Evolutionary conservation across 2,329 filamentous ascomycete genomes (phyloP), one percentile per base, ranked within the genome.

Genomic region (Ascochyta koolunga): DNA sequence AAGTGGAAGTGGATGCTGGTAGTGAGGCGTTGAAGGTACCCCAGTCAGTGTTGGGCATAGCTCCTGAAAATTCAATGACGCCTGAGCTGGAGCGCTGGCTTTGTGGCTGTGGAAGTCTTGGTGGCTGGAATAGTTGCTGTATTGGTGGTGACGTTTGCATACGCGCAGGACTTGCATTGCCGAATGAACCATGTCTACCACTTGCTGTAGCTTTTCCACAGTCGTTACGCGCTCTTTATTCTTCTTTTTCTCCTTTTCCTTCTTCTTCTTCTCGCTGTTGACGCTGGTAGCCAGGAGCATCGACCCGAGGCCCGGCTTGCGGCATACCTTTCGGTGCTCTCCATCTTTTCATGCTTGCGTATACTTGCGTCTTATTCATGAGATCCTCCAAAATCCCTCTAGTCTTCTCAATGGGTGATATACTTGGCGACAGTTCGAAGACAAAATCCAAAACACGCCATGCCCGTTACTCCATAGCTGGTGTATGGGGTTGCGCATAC

Each of bases 361-460:
- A 89, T 3, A 83, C 76, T 13, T 81, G 79, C 27, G 84, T 84
- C 60, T 87, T 85, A 32, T 82, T 80, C 60, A 83, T 77, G 32
- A 91, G 78, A 55, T 90, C 87, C 9, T 78, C 77, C 27, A 91
- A 74, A 1, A 92, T 82, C 18, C 80, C 78, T 25, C 83, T 75
- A 10, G 80, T 82, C 68, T 91, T 91, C 37, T 83, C 77, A 16
- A 80, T 77, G 3, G 80, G 80, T 11, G 80, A 71, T 36, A 83
- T 70, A 29, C 78, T 71, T 5, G 79, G 68, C 27, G 88, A 81
- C 24, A 87, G 76, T 44, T 85, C 82, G 68, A 90, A 92, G 21
- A 89, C 85, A 67, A 86, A 91, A 67, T 92, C 88, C 22, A 91
- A 77, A 63, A 86, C 88, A 29, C 78, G 76, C 88, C 89, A 91